Base-by-base conservation (phyloP, 2,329 filamentous ascomycete species). In the Cladosporium cucumerinum region DNA sequence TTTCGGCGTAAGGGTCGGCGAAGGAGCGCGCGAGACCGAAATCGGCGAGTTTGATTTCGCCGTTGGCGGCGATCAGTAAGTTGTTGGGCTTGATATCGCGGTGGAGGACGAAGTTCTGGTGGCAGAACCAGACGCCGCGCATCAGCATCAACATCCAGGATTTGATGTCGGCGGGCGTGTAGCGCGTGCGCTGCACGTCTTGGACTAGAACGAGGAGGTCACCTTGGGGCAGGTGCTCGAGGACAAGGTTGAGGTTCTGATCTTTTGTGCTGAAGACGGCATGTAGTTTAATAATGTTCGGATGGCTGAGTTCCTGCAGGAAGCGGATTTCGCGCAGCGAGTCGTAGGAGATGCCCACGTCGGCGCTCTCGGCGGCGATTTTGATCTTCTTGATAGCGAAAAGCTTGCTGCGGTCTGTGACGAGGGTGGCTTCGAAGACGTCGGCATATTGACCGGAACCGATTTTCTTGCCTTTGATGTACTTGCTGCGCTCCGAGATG, bases 71-170 rank as follows among this genome's bases (percentile, higher is more conserved):
- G 72, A 99, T 96, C 66, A 99, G 84, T 78, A 98, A 82, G 81
- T 99, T 99, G 85, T 98, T 98, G 57, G 94, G 94, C 80, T 99
- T 99, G 82, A 99, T 98, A 82, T 99, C 95, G 72, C 95, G 91
- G 79, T 99, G 95, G 32, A 99, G 84, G 21, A 99, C 87, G 72
- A 90, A 94, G 77, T 95, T 96, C 75, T 93, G 91, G 78, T 99
- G 95, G 78, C 95, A 98, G 82, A 96, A 99, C 89, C 92, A 96
- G 30, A 98, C 87, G 28, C 91, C 95, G 49, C 94, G 88, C 30
- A 86, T 86, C n/a, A 98, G 85, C 95, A 98, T 98, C 68, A 91
- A 91, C 89, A 97, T 96, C 95, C 95, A 99, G 18, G 93, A 90
- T 78, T 99, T 99, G 78, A 98, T 93, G 77, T 99, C 95, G 21